Conservation (phyloP, 1,284 basidiomycete genomes). For the Cryptococcus sp. region DNA sequence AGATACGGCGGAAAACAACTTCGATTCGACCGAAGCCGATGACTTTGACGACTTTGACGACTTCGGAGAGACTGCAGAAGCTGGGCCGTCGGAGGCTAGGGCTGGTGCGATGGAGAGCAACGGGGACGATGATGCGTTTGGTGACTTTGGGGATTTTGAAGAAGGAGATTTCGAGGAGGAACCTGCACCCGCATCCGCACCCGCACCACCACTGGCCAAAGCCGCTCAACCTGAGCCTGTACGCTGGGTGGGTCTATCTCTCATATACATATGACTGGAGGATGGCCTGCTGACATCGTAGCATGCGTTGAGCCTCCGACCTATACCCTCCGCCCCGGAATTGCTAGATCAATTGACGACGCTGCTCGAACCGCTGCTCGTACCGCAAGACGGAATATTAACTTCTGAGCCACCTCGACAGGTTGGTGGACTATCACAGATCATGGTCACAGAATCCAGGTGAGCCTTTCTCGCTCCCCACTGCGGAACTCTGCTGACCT, state of each 20-base stretch:
- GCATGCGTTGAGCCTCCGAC: conserved; percentile 61
- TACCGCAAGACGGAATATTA: conserved; percentile 51
- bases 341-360: conserved; percentile 60
- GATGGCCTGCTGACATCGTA: conserved; percentile 40
- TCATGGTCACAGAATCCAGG: conserved; percentile 64
- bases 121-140: conserved; percentile 43
- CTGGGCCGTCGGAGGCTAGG: not conserved
- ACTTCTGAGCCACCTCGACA: conserved; percentile 70
- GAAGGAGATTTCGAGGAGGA: conserved; percentile 49
- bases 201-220: not conserved
- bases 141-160: conserved; percentile 65
- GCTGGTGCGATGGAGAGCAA: conserved; percentile 2
- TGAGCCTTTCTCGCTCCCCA: conserved; percentile 39
- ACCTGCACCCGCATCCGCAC: conserved; percentile 9
- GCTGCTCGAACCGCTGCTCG: conserved; percentile 63
- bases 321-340: conserved; percentile 56
- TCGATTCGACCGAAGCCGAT: conserved; percentile 25
- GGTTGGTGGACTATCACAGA: conserved; percentile 69
- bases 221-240: not conserved
- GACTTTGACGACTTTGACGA: conserved; percentile 63
- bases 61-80: conserved; percentile 38
- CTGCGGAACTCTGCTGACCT: conserved; percentile 8
- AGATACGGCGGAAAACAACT: not conserved
- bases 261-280: not conserved
- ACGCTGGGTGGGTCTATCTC: not conserved